These are phyloP conservation scores for Eimeria necatrix DNA, from an alignment of 169 alveolate species.

Conservation along the genomic window DNA sequence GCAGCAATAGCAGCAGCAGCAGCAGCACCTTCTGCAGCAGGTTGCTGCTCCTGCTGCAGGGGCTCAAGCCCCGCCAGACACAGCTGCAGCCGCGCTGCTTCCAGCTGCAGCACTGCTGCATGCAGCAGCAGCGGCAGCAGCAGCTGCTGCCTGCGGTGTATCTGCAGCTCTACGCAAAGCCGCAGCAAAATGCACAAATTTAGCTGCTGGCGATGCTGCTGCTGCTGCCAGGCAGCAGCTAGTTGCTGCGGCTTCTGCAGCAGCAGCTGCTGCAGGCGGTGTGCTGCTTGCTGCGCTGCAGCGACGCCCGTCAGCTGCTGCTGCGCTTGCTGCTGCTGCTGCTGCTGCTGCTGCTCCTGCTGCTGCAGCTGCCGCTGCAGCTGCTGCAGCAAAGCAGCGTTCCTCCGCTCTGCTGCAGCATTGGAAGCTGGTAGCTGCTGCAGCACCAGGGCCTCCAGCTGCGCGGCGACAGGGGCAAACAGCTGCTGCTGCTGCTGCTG, in stretches of 20 bases:
- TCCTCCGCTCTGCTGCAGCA: neutral
- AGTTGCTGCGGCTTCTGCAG: neutral
- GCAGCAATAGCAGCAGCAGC: neutral
- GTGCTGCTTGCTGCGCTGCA: neutral
- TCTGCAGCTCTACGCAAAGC: neutral
- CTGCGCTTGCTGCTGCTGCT: slow-evolving; percentile 10
- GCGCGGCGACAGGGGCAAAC: neutral
- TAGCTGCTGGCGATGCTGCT: neutral
- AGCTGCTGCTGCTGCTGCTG: neutral
- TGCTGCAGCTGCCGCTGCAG: neutral
- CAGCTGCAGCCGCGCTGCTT: neutral
- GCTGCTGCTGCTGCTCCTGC: neutral
- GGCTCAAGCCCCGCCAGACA: neutral
- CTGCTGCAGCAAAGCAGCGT: slow-evolving; percentile 8
- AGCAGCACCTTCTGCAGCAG: neutral
- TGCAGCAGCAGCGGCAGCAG: neutral
- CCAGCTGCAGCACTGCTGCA: neutral
- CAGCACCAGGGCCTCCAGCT: neutral
- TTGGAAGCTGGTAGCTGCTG: neutral
- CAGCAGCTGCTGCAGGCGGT: neutral
- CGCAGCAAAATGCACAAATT: neutral
- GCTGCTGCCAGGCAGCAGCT: neutral
- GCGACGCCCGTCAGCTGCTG: neutral
- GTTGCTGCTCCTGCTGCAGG: neutral
- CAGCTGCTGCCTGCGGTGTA: neutral